Conservation (phyloP, 768 basidiomycete genomes). For the Amanita thiersii region DNA sequence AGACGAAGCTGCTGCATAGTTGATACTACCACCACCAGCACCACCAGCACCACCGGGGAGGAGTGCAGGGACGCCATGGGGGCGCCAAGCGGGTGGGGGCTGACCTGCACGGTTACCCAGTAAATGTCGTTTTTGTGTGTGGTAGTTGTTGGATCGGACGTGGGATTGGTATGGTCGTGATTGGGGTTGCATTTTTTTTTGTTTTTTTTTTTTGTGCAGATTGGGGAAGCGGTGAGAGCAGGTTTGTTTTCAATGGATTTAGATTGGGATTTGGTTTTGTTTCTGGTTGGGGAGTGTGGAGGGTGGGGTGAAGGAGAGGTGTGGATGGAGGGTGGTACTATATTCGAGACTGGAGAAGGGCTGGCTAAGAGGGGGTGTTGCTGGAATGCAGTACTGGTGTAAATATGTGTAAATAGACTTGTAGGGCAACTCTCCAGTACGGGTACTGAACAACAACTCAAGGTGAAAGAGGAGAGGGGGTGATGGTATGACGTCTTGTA, state of each 20-base stretch:
- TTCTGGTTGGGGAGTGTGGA: no score
- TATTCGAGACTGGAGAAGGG: no score
- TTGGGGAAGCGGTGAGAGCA: not conserved
- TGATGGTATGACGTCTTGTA: no score
- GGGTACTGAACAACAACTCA: no score
- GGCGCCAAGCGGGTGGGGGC: conserved; percentile 56
- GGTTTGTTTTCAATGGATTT: not conserved
- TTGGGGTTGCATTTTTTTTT: conserved; percentile 3
- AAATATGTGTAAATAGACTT: no score
- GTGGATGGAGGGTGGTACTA: no score
- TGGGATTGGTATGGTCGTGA: not conserved
- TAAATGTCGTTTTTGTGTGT: conserved; percentile 45
- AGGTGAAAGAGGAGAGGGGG: no score
- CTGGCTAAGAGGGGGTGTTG: no score
- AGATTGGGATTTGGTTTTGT: no score
- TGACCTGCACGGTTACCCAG: conserved; percentile 50
- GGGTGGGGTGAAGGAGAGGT: no score
- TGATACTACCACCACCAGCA: conserved; percentile 1
- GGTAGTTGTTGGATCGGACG: conserved; percentile 13
- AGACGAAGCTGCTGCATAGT: not conserved
- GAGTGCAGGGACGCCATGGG: conserved; percentile 15
- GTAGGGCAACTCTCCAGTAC: no score
- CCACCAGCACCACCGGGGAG: conserved; percentile 5
- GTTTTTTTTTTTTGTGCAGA: not conserved
- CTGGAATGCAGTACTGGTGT: no score